Base-by-base conservation (phyloP, 106 monocot species). In the Ottelia alismoides region DNA sequence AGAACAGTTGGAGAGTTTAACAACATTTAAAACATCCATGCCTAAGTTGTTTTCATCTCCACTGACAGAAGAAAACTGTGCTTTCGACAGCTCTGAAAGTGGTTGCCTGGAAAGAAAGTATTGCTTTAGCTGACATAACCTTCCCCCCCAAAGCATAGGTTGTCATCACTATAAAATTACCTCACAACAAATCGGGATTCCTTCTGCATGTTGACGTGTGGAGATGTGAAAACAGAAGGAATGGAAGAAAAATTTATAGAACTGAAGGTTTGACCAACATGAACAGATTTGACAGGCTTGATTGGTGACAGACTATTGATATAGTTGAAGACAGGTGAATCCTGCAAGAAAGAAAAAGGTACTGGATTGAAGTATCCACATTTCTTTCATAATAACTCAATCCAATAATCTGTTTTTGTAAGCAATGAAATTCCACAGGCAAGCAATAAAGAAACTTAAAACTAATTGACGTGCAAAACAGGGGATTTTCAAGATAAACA, bases 21-120 rank as follows among this genome's bases (percentile, higher is more conserved):
- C 62, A 48, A 31, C 63, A 76, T 68, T 65, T 24, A 60, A 31
- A 21, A 43, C 54, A 12, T 22, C 68, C 20, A 25, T 23, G 12
- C 16, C 45, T 30, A 59, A 11, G 48, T 52, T 76, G 45, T 30
- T 69, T 63, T 64, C 71, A 65, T 60, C 56, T 31, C 31, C 45
- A 59, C 66, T 47, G 0, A 57, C 70, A 53, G 63, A 67, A 50
- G 58, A 62, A 44, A 28, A 63, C 2, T 78, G 80, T 35, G 57
- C 54, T 62, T 70, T 75, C 3, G 84, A 55, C 46, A 62, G 62
- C 35, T 84, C 83, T 40, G 76, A 46, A 51, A 60, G 62, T 51
- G 71, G 57, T 30, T 70, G 62, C 71, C 96, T 92, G 58, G 31
- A 45, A n/a, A n/a, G n/a, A n/a, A n/a, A n/a, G n/a, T n/a, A n/a